A percentile compares a stretch with the other conserved stretches of the same genome.
These are phyloP conservation scores for Aurantiochytrium sp. DNA, from an alignment of 108 stramenopile genomes.

Conservation along the genomic window DNA sequence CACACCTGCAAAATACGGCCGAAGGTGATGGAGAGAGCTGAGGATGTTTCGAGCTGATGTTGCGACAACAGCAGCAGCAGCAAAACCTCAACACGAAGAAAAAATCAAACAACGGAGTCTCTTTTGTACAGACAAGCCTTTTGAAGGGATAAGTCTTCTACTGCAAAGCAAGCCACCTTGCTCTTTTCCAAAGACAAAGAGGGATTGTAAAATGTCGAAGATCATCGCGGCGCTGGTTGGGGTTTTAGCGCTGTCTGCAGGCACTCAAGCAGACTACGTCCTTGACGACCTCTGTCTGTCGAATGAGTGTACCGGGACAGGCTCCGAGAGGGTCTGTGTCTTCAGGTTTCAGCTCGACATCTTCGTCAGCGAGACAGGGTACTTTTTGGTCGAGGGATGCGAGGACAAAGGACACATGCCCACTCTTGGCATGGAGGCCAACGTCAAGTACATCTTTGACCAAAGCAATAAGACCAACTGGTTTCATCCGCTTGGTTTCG, in stretches of 20 bases:
- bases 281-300: not conserved
- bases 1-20: too few species aligned
- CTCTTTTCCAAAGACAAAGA: too few species aligned
- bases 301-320: not conserved
- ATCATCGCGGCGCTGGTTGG: too few species aligned
- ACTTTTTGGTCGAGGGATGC: constrained; percentile 68
- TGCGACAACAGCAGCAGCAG: too few species aligned
- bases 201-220: too few species aligned
- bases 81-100: too few species aligned
- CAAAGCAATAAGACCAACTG: constrained; percentile 55
- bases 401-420: constrained; percentile 59
- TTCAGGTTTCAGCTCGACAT: constrained; percentile 43
- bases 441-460: constrained; percentile 63
- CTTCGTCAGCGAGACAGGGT: constrained; percentile 49
- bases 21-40: too few species aligned
- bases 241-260: not conserved
- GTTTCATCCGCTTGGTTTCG: constrained; percentile 77
- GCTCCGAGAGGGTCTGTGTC: constrained; percentile 28
- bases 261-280: not conserved
- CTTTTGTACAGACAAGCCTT: too few species aligned
- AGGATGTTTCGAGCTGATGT: too few species aligned
- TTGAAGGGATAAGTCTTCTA: too few species aligned
- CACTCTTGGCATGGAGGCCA: constrained; percentile 61
- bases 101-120: too few species aligned
- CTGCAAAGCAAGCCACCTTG: too few species aligned